phyloP scores from a whole-genome alignment of 768 basidiomycete genomes.

The Termitomyces sp. region DNA sequence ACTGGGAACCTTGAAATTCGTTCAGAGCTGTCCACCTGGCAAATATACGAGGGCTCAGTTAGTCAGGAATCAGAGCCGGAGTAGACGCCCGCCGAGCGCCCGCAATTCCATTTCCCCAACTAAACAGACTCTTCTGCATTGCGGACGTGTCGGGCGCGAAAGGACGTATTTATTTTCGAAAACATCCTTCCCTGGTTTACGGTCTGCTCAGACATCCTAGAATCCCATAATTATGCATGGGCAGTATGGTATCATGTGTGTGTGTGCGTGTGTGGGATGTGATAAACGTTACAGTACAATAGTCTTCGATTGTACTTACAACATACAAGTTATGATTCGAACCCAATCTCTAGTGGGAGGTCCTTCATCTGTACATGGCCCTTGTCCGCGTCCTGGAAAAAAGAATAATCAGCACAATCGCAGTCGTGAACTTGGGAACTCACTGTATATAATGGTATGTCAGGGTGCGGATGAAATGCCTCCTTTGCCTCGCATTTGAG shows the following conservation, averaged over 20 bases:
- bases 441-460: constrained; percentile 83
- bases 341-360: constrained; percentile 68
- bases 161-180: no score
- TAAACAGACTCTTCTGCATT: no score
- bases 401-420: not conserved
- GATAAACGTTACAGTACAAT: not conserved
- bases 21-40: constrained; percentile 88
- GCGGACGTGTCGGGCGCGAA: no score
- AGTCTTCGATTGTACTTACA: not conserved
- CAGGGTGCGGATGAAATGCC: constrained; percentile 84
- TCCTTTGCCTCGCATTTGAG: constrained; percentile 62
- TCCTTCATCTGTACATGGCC: constrained; percentile 81
- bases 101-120: no score
- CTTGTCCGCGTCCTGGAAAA: constrained; percentile 70
- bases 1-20: constrained; percentile 82
- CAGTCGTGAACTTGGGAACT: constrained; percentile 20
- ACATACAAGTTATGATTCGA: not conserved
- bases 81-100: no score
- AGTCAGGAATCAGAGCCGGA: no score
- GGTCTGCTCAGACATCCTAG: not conserved
- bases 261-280: no score
- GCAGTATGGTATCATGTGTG: not conserved
- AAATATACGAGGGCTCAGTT: no score
- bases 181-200: no score
- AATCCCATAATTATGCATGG: not conserved